A percentile compares a stretch with the other conserved stretches of the same genome.
These are phyloP conservation scores for Ceratocystiopsis brevicomis DNA, from an alignment of 2,329 filamentous ascomycete genomes.

Conservation along the genomic window DNA sequence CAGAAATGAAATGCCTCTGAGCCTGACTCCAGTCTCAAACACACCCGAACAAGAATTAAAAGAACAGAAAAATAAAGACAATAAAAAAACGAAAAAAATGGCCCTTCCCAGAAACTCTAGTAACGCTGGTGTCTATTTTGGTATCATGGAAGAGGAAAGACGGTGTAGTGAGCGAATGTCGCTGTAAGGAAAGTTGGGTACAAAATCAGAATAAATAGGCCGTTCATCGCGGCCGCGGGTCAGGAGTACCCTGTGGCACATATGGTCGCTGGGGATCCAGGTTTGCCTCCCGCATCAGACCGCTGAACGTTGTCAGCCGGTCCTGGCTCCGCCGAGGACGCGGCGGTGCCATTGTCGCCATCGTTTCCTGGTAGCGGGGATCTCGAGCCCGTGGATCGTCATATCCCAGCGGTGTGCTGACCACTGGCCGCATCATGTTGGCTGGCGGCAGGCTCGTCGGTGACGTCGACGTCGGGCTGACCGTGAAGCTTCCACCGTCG, in stretches of 20 bases:
- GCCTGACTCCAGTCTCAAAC: no score
- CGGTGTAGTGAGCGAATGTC: no score
- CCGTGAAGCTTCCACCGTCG: no score
- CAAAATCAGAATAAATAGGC: neutral
- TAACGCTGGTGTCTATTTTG: neutral
- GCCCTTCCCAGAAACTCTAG: neutral
- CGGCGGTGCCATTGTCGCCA: no score
- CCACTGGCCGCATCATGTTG: neutral
- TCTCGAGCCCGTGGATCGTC: no score
- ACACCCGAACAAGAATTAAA: no score
- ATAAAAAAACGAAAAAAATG: neutral
- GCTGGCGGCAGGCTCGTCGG: neutral
- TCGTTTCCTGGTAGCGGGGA: no score
- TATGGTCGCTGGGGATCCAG: slow-evolving; percentile 24
- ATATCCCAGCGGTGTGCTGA: no score
- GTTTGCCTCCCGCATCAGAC: slow-evolving; percentile 30
- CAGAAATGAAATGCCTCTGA: no score
- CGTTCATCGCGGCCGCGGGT: slow-evolving; percentile 1
- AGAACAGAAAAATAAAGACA: neutral
- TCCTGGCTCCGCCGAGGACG: neutral
- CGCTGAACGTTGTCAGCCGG: slow-evolving; percentile 30
- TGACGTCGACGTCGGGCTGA: slow-evolving; percentile 2
- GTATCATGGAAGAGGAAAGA: neutral
- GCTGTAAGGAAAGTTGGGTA: no score
- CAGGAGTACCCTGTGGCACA: slow-evolving; percentile 15